A percentile compares a stretch with the other conserved stretches of the same genome.
Evolutionary conservation across 805 yeast genomes (phyloP).

Genomic region (Limtongia smithiae): DNA sequence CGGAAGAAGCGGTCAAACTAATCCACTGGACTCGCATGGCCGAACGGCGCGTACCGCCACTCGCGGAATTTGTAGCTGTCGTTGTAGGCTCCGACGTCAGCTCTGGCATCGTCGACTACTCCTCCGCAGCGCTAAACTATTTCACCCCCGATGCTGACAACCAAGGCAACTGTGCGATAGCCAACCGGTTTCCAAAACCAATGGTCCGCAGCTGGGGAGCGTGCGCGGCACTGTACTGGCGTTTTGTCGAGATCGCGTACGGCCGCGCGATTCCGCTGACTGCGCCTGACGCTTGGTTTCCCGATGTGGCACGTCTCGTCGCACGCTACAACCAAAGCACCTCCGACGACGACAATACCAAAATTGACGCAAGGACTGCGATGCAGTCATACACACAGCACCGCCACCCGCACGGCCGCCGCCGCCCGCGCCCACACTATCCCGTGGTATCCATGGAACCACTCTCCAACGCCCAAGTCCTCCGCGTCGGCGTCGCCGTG

Average conservation of each 20-base stretch:
- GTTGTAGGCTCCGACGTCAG: neutral
- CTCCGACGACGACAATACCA: too few relatives aligned
- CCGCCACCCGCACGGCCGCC: neutral
- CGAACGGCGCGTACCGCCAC: neutral
- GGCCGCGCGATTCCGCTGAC: neutral
- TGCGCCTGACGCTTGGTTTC: neutral
- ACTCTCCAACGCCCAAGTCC: conserved; percentile 1
- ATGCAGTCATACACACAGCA: too few relatives aligned
- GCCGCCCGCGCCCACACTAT: neutral
- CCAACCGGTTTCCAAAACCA: neutral
- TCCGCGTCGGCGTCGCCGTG: neutral
- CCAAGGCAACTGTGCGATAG: too few relatives aligned
- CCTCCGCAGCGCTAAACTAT: too few relatives aligned
- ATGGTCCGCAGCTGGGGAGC: conserved; percentile 2
- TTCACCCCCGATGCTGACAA: too few relatives aligned
- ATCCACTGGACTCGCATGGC: too few relatives aligned
- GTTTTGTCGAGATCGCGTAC: neutral
- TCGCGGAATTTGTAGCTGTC: neutral
- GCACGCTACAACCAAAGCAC: neutral
- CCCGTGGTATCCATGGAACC: neutral
- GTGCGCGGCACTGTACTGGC: conserved; percentile 1
- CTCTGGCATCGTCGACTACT: neutral
- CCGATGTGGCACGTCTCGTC: neutral
- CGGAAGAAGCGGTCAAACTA: neutral
- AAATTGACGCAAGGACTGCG: too few relatives aligned